Base-by-base conservation (phyloP, 176 grass and related monocot genomes). In the Melocanna baccifera region DNA sequence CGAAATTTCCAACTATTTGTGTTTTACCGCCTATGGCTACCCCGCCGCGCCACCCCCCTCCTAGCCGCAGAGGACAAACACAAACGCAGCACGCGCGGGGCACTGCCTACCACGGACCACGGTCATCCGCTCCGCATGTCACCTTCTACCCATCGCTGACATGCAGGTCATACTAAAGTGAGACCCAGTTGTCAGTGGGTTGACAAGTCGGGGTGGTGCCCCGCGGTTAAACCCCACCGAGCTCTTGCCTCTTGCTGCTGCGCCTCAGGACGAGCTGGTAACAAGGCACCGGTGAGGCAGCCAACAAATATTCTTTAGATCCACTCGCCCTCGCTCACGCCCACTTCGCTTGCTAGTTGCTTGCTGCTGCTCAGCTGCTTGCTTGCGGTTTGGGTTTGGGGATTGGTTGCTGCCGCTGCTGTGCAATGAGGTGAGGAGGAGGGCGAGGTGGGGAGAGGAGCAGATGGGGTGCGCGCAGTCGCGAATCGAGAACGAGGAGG, bases 391-490 rank as follows among this genome's bases (percentile, higher is more conserved):
- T 32, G 23, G 68, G 67, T 46, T 40, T 58, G 50, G 11, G 58
- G 46, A 25, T 57, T 2, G 57, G 69, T 63, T 12, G 43, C 45
- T 43, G 37, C 68, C 7, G 69, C 55, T 34, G 41, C 45, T 6
- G 73, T 61, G 79, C 79, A 90, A 86, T 90, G 88, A 67, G 37
- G 73, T 90, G 84, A 90, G 57, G 48, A 90, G 57, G 48, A 28
- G 29, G 67, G 48, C 7, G 5, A 25, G 62, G 23, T 12, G 64
- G 8, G 28, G 57, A 34, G 47, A 10, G 32, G 12, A 39, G 20
- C 36, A 71, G 43, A 99, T 99, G 93, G 96, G 96, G 66, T 99
- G 96, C 84, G 93, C 88, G 59, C 96, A 96, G 84, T 99, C 96
- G 77, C 87, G 93, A 84, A 93, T 99, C 81, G 93, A 99, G 79